Conservation (phyloP, 352 stramenopile genomes). For the Lagenidium giganteum region DNA sequence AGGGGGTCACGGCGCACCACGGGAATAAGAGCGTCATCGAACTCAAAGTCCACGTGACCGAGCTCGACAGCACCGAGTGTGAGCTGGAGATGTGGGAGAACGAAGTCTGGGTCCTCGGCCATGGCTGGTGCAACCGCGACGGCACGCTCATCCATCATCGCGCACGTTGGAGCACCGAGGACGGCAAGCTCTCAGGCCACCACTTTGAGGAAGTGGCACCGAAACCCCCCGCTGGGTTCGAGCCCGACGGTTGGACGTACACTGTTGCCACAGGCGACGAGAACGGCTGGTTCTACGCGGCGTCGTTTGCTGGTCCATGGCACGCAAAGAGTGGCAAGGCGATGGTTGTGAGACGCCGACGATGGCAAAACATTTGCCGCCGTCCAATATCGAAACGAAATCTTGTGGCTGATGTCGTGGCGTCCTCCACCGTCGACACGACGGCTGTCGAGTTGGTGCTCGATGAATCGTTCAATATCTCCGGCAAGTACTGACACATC, state of each 20-base stretch:
- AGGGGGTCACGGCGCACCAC: conserved; percentile 4
- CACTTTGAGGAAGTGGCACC: conserved; percentile 20
- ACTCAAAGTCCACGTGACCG: conserved; percentile 15
- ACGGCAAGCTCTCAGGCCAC: conserved; percentile 15
- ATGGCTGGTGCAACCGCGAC: conserved; percentile 19
- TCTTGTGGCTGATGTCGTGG: no score
- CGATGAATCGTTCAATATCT: no score
- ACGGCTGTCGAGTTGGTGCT: no score
- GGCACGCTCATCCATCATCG: conserved; percentile 8
- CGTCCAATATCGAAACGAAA: no score
- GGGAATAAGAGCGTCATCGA: conserved; percentile 13
- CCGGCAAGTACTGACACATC: no score
- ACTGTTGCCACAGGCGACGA: conserved; percentile 21
- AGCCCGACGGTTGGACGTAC: conserved; percentile 22
- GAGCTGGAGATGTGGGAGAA: conserved; percentile 35
- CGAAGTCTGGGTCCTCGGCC: conserved; percentile 17
- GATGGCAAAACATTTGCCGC: conserved; percentile 77
- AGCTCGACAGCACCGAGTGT: conserved; percentile 14
- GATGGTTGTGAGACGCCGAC: conserved; percentile 44
- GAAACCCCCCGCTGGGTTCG: conserved; percentile 11
- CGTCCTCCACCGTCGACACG: no score
- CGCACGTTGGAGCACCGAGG: conserved; percentile 20
- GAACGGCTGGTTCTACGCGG: conserved; percentile 33
- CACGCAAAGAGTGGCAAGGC: conserved; percentile 19
- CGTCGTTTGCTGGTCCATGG: conserved; percentile 28